These are phyloP conservation scores for Jamesozyma rosinii DNA, from an alignment of 805 yeast genomes.

Conservation along the genomic window DNA sequence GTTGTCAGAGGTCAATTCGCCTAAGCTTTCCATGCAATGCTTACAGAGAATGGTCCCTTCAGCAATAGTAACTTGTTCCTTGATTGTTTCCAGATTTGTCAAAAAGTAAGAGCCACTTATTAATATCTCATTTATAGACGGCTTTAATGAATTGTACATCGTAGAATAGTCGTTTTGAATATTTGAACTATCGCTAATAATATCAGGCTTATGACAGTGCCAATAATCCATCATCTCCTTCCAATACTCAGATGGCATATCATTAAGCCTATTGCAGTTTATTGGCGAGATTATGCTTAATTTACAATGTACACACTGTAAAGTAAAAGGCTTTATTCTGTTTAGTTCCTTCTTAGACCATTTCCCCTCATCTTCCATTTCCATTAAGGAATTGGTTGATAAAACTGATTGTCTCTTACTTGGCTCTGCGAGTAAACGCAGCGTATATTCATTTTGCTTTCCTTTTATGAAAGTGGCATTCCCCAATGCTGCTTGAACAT, in stretches of 20 bases:
- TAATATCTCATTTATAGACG: conserved; percentile 19
- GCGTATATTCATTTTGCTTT: conserved; percentile 1
- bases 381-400: conserved; percentile 6
- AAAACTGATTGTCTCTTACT: conserved; percentile 2
- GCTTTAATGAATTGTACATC: conserved; percentile 18
- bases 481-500: not conserved
- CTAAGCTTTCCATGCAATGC: conserved; percentile 15
- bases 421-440: conserved; percentile 8
- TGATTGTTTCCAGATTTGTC: conserved; percentile 10
- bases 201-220: conserved; percentile 83
- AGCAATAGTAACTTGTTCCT: not conserved
- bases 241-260: conserved; percentile 91
- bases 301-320: conserved; percentile 15
- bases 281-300: conserved; percentile 4
- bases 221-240: conserved; percentile 92
- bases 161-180: conserved; percentile 8
- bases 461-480: conserved; percentile 1
- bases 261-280: conserved; percentile 26
- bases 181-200: conserved; percentile 13
- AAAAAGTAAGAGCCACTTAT: conserved; percentile 22
- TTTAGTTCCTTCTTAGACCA: conserved; percentile 21
- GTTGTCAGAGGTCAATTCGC: conserved; percentile 13
- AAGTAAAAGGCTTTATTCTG: conserved; percentile 2
- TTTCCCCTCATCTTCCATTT: conserved; percentile 9
- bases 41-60: conserved; percentile 9